Base-by-base conservation (phyloP, 129 eudicot species). In the Solidago caesia region DNA sequence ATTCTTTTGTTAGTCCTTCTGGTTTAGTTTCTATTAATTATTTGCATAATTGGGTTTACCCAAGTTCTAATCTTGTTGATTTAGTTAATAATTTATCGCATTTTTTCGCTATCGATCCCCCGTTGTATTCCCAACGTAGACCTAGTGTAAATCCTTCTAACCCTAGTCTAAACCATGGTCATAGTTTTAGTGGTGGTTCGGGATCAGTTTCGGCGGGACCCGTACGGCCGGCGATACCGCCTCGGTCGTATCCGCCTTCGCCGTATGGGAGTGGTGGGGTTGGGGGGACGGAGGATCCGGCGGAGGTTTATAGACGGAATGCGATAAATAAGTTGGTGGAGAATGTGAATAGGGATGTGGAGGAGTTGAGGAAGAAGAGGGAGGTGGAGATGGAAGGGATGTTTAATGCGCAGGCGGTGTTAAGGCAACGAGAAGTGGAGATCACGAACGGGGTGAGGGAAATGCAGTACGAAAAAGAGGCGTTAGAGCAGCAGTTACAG, bases 371-470 rank as follows among this genome's bases (percentile, higher is more conserved):
- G 86, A 84, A 83, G 81, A 71, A 75, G 4, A 80, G 89, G 81
- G 98, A 89, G 85, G 87, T 66, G 11, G 92, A 89, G 26, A 84
- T 89, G 98, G 96, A 89, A 10, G 92, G 89, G 44, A 43, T 86
- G 66, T 84, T 92, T 61, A 67, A 70, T 13, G 86, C 83, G 4
- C 95, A 89, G 83, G 86, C 86, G 4, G 85, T 52, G 52, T 68
- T 92, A 77, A 79, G 95, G 71, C 80, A 69, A 72, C 78, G 95
- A 2, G 90, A 85, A 6, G 89, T 70, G 41, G 85, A 76, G 49
- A n/a, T 90, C 66, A 61, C 57, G 2, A 84, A 63, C 46, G 98
- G 98, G 75, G 45, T 92, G 46, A 80, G 82, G 66, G 90, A 86
- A 78, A 89, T 93, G 98, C 79, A 46, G 21, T 89, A 83, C 14